Base-by-base conservation (phyloP, 768 basidiomycete species). In the Termitomyces sp. region DNA sequence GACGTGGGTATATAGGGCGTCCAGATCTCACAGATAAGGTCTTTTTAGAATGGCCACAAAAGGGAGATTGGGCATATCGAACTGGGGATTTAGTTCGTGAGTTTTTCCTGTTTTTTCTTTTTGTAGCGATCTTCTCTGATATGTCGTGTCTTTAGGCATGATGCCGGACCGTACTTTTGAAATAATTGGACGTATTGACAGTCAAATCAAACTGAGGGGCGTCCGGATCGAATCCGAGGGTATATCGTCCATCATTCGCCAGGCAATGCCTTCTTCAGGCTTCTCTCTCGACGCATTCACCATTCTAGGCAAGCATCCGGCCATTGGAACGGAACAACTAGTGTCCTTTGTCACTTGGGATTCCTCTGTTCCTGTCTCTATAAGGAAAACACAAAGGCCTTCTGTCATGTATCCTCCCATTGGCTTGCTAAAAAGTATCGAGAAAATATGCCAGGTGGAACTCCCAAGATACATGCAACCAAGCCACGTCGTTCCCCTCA, bases 161-260 rank as follows among this genome's bases (percentile, higher is more conserved):
- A 75, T 80, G 69, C 77, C 79, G 0, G 79, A 82, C 58, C 71
- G 68, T 18, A 76, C 78, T 6, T 63, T 82, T 28, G 78, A 81
- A 59, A 80, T 82, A 57, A 68, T 80, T 14, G 81, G 82, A 35
- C 74, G 82, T 30, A 79, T 79, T 50, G 81, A 82, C 63, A 75
- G 76, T 6, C 82, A 82, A 58, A 77, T 82, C 65, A 82, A 82
- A 66, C 64, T 80, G 41, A 74, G 79, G 40, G 81, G 82, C 28
- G 79, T 82, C 20, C 78, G 82, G n/a, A 81, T 82, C 20, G 82
- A 82, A 63, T 74, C 75, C 2, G 80, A 80, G 60, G 81, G 80
- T 6, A 75, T 82, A 28, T 80, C 77, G n/a, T 71, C 79, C 32
- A 73, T 79, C 44, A 64, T 81, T 20, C 75, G 74, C 49, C 71